A percentile compares a stretch with the other conserved stretches of the same genome.
phyloP scores from a whole-genome alignment of 768 basidiomycete species.

The Russula sp. region DNA sequence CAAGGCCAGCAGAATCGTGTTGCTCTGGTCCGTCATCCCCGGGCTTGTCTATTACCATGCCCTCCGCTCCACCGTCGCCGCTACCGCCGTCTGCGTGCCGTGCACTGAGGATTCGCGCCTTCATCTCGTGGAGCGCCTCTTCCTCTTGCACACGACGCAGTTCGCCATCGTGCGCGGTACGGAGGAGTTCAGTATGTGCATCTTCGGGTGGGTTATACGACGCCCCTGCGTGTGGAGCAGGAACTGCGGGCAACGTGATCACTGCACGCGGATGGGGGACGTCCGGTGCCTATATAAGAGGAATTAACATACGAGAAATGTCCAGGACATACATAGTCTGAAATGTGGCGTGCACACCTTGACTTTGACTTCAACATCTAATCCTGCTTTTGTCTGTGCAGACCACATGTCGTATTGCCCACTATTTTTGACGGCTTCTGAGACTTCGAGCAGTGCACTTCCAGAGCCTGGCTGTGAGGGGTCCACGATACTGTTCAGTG shows the following conservation, averaged over 20 bases:
- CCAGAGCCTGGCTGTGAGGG: constrained; percentile 61
- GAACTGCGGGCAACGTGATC: constrained; percentile 60
- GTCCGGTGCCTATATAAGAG: constrained; percentile 38
- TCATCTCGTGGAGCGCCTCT: constrained; percentile 45
- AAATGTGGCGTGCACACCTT: constrained; percentile 39
- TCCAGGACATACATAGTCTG: neutral
- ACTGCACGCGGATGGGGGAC: constrained; percentile 38
- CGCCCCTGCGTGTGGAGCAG: constrained; percentile 69
- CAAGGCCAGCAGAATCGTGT: constrained; percentile 15
- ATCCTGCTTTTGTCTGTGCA: constrained; percentile 31
- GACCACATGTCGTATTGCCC: constrained; percentile 64
- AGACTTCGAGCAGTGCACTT: constrained; percentile 54
- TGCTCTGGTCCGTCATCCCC: constrained; percentile 27
- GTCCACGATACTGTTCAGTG: constrained; percentile 65
- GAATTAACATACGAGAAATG: neutral
- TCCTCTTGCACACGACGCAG: constrained; percentile 46
- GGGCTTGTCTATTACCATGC: constrained; percentile 57
- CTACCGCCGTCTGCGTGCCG: constrained; percentile 28
- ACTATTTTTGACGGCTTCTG: constrained; percentile 59
- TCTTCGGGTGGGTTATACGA: constrained; percentile 83
- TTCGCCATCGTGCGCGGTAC: constrained; percentile 60
- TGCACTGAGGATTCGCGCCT: constrained; percentile 49
- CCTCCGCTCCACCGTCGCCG: constrained; percentile 37
- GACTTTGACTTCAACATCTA: constrained; percentile 34
- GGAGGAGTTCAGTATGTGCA: constrained; percentile 64